A percentile compares a stretch with the other conserved stretches of the same genome.
Evolutionary conservation across 495 filamentous ascomycete genomes (phyloP).

Genomic region (Talaromyces nanjingensis): DNA sequence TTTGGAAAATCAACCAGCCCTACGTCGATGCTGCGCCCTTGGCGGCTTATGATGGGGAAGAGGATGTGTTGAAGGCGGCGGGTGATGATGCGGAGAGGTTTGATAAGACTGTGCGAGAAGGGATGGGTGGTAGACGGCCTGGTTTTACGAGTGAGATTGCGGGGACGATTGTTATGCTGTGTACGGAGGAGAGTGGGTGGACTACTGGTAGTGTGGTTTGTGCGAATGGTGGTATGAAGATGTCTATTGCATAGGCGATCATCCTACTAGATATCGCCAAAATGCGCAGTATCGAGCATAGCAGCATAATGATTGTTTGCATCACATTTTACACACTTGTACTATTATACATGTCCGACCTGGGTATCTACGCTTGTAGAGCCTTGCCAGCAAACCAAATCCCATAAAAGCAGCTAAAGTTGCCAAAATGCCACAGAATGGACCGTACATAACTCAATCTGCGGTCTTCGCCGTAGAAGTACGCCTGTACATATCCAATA

Average conservation of each 20-base stretch:
- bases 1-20: slow-evolving; percentile 31
- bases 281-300: neutral
- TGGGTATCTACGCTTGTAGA: slow-evolving; percentile 11
- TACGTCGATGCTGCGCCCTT: slow-evolving; percentile 56
- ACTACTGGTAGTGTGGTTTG: slow-evolving; percentile 68
- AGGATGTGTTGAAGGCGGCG: slow-evolving; percentile 21
- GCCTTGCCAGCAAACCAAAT: slow-evolving; percentile 23
- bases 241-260: slow-evolving; percentile 8
- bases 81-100: slow-evolving; percentile 47
- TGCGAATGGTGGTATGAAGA: slow-evolving; percentile 62
- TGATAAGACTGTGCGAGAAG: slow-evolving; percentile 40
- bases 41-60: slow-evolving; percentile 14
- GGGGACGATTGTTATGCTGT: slow-evolving; percentile 69
- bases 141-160: slow-evolving; percentile 64
- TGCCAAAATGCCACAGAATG: slow-evolving; percentile 40
- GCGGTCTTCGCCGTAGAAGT: slow-evolving; percentile 31
- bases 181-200: slow-evolving; percentile 57
- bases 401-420: slow-evolving; percentile 31
- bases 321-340: neutral
- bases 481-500: slow-evolving; percentile 30
- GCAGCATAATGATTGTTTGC: neutral
- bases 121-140: slow-evolving; percentile 56
- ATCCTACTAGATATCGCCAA: neutral
- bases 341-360: neutral
- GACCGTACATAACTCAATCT: slow-evolving; percentile 32